Conservation (phyloP, 805 yeast genomes). For the Cyberlindnera subsufficiens region DNA sequence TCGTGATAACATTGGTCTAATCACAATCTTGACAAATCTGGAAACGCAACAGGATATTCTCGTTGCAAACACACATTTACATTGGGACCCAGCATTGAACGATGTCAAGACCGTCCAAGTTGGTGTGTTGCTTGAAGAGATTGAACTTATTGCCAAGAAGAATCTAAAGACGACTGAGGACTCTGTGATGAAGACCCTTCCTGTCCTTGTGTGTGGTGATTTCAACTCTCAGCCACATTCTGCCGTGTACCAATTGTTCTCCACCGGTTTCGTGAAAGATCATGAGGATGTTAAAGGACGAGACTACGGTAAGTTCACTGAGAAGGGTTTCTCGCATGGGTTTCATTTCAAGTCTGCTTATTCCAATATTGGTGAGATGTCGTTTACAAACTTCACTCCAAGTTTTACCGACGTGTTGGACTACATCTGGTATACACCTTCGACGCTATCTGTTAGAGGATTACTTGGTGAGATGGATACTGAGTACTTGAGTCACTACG, state of each 20-base stretch:
- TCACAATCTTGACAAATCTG: slow-evolving; percentile 66
- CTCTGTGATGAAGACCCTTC: slow-evolving; percentile 49
- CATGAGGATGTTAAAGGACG: slow-evolving; percentile 82
- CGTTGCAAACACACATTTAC: slow-evolving; percentile 88
- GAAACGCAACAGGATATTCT: slow-evolving; percentile 67
- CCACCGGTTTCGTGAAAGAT: slow-evolving; percentile 71
- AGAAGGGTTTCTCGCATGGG: slow-evolving; percentile 78
- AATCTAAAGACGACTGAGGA: slow-evolving; percentile 30
- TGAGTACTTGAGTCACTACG: slow-evolving; percentile 65
- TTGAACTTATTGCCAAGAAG: slow-evolving; percentile 55
- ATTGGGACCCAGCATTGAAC: slow-evolving; percentile 96
- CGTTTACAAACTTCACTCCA: slow-evolving; percentile 93
- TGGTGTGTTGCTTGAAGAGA: slow-evolving; percentile 83
- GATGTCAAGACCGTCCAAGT: slow-evolving; percentile 97
- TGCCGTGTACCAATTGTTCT: slow-evolving; percentile 88
- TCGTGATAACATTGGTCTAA: slow-evolving; percentile 87
- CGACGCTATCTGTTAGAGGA: slow-evolving; percentile 76
- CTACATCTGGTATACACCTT: slow-evolving; percentile 90
- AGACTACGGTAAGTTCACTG: slow-evolving; percentile 87
- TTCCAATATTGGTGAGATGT: slow-evolving; percentile 77
- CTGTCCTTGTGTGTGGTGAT: slow-evolving; percentile 91
- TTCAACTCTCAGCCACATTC: slow-evolving; percentile 83
- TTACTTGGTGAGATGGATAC: slow-evolving; percentile 79
- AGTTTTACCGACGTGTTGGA: slow-evolving; percentile 90
- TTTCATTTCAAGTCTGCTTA: slow-evolving; percentile 84